A percentile compares a stretch with the other conserved stretches of the same genome.
These are phyloP conservation scores for Metarhizium anisopliae DNA, from an alignment of 2,329 filamentous ascomycete species.

Conservation along the genomic window DNA sequence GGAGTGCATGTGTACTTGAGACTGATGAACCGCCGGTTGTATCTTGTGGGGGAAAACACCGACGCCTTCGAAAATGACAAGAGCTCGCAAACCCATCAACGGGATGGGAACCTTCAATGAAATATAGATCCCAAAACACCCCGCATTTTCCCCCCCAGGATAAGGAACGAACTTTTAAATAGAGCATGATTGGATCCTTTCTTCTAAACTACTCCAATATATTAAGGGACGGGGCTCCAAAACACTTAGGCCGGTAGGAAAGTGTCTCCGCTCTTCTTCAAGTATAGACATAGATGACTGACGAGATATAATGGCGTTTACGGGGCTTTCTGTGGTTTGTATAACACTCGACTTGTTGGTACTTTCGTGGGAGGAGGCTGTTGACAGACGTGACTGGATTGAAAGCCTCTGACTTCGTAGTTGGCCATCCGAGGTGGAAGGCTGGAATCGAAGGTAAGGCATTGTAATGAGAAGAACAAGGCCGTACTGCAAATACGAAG, in stretches of 20 bases:
- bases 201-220: constrained; percentile 55
- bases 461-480: not conserved
- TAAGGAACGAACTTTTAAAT: too few relatives aligned
- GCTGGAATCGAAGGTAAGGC: not conserved
- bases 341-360: constrained; percentile 6
- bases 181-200: constrained; percentile 37
- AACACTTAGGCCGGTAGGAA: constrained; percentile 43
- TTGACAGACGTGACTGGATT: not conserved
- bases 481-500: not conserved
- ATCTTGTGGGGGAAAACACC: too few relatives aligned
- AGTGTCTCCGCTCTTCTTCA: constrained; percentile 47
- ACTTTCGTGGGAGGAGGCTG: not conserved
- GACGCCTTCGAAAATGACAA: too few relatives aligned
- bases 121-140: too few relatives aligned
- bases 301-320: constrained; percentile 51
- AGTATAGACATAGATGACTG: constrained; percentile 48
- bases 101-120: too few relatives aligned
- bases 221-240: constrained; percentile 54
- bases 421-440: not conserved
- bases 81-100: too few relatives aligned
- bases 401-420: not conserved
- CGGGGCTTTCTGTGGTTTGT: constrained; percentile 35
- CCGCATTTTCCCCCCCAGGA: too few relatives aligned
- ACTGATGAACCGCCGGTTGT: too few relatives aligned
- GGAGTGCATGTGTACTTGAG: too few relatives aligned